These are phyloP conservation scores for Penicillium silybi DNA, from an alignment of 495 filamentous ascomycete species.

Conservation along the genomic window DNA sequence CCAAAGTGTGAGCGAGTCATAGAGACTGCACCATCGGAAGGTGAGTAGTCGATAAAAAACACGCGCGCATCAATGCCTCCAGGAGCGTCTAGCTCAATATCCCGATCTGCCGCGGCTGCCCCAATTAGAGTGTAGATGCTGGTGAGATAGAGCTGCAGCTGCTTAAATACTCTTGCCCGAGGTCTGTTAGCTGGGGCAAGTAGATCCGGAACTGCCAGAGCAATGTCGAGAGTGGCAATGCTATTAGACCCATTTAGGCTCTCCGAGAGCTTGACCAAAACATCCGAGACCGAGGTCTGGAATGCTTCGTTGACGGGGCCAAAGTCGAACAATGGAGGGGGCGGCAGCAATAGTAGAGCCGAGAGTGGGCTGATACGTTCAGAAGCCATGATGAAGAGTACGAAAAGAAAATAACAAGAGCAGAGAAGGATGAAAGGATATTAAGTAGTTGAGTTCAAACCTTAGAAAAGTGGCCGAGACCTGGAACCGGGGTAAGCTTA, in stretches of 20 bases:
- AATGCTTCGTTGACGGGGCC: constrained; percentile 39
- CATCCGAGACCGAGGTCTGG: constrained; percentile 33
- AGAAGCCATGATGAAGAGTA: constrained; percentile 22
- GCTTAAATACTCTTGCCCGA: constrained; percentile 53
- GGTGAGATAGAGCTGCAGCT: constrained; percentile 67
- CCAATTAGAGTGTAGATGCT: constrained; percentile 75
- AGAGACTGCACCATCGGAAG: not conserved
- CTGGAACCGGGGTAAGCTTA: constrained; percentile 13
- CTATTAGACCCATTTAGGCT: constrained; percentile 24
- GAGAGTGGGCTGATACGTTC: constrained; percentile 23
- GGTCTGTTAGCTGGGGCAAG: constrained; percentile 37
- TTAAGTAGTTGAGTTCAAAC: not conserved
- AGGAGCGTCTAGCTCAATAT: constrained; percentile 59
- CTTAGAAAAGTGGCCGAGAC: not conserved
- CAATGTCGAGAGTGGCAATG: constrained; percentile 42
- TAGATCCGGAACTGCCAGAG: constrained; percentile 37
- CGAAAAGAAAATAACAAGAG: not conserved
- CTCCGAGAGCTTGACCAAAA: constrained; percentile 26
- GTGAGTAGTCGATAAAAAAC: constrained; percentile 54
- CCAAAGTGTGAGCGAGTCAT: constrained; percentile 41
- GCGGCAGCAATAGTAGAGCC: constrained; percentile 46
- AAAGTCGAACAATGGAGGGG: constrained; percentile 39
- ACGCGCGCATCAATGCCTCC: constrained; percentile 76
- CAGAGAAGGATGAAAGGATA: not conserved
- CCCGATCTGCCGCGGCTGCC: constrained; percentile 57